Base-by-base conservation (phyloP, 805 yeast genomes). In the Saccharomycopsis malanga region DNA sequence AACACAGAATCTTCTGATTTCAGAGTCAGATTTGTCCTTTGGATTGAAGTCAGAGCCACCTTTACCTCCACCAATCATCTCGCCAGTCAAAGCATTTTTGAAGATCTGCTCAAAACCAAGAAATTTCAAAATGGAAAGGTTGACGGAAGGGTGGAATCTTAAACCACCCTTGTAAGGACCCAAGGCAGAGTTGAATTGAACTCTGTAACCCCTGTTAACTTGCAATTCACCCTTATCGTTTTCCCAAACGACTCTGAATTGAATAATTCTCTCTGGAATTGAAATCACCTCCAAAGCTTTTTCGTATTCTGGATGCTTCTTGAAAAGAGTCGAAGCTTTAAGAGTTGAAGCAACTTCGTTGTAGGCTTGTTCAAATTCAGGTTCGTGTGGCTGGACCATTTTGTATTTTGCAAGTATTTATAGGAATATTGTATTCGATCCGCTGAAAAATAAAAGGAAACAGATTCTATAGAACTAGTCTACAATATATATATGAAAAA, bases 131-230 rank as follows among this genome's bases (percentile, higher is more conserved):
- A 91, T 87, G 49, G 96, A 87, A 62, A 91, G 76, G 73, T 89
- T 93, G 60, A 91, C 98, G 48, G 95, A 74, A 62, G 97, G 97
- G 76, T 91, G 98, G 80, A 91, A 84, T 72, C 98, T 82, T 60
- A 91, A 78, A 67, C 98, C 98, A 66, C 98, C 98, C 76, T 91
- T 91, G 86, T 87, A 91, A 60, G 98, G 98, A 66, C 98, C 98
- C 57, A 93, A 77, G 48, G 97, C 95, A 48, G 96, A 87, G 82
- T 88, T 91, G 79, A 87, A 91, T 74, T 91, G 98, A 55, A 91
- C 97, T 74, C 98, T 81, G 88, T 78, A 91, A 68, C 98, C 98
- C 58, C 88, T 79, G 81, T 93, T 93, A 57, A 91, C 95, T 73
- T 88, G 91, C 63, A 86, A 72, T 62, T 76, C 81, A 60, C 96